Base-by-base conservation (phyloP, 1,284 basidiomycete species). In the Tranzscheliella williamsii region DNA sequence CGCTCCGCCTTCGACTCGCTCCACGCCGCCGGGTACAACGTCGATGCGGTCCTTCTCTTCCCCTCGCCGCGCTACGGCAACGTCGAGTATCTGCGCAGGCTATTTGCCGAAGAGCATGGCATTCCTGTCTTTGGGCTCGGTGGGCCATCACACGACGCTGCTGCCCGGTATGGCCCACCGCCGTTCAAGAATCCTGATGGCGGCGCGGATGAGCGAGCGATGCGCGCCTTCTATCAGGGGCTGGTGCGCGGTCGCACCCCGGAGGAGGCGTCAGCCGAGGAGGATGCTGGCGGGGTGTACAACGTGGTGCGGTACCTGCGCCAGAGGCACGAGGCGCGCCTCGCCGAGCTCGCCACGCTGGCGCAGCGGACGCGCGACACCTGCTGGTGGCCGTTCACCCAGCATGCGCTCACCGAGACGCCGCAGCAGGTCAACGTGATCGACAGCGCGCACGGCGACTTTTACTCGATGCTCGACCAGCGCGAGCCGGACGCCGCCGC, bases 371-470 rank as follows among this genome's bases (percentile, higher is more conserved):
- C 91, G 0, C 79, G 89, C 38, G 83, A 90, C 42, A 83, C 83
- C 1, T 83, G 95, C 44, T 97, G 94, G 94, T 98, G 92, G 91
- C 94, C 94, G 0, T 97, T 97, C 75, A 91, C 93, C 1, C 94
- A 98, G 75, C 94, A 98, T 31, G 43, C 48, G n/a, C 64, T 72
- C 5, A 61, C 71, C 4, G 45, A 49, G 26, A 38, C 50, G 11
- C 52, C 66, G 9, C 16, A 40, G 2, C 67, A 75, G 26, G 73
- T 76, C 45, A 70, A 63, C 29, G 64, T 93, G 49, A 90, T 97
- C 67, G 93, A 97, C 78, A 93, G 90, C 67, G 93, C 94, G 0
- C 83, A 85, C 63, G 85, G 84, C 1, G 93, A 97, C 79, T 60
- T 58, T 22, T 88, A 87, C 75, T 92, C 94, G 79, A 85, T 66